Evolutionary conservation across 495 filamentous ascomycete species (phyloP).

Genomic region (Aspergillus indologenus): DNA sequence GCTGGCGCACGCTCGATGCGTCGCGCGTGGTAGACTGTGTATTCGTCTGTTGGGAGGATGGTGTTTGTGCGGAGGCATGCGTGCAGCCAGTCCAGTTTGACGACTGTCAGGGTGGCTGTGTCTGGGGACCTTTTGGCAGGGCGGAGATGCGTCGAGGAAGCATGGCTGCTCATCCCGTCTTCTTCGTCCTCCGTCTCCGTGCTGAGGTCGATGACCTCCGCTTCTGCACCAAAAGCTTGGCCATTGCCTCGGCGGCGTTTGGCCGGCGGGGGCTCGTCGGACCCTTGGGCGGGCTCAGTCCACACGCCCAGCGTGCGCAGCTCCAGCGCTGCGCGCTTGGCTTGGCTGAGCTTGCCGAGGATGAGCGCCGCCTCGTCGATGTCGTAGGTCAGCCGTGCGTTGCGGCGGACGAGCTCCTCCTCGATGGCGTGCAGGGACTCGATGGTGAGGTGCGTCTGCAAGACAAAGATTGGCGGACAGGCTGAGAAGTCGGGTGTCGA

Average conservation of each 20-base stretch:
- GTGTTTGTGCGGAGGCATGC: constrained; percentile 53
- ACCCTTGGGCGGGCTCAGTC: constrained; percentile 49
- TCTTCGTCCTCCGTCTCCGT: constrained; percentile 34
- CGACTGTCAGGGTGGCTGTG: constrained; percentile 43
- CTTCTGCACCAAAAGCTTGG: too few relatives aligned
- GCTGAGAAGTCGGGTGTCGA: constrained; percentile 17
- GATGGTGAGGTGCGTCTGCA: constrained; percentile 63
- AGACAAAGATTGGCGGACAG: constrained; percentile 66
- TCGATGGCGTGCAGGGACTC: constrained; percentile 62
- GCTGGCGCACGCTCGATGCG: constrained; percentile 21
- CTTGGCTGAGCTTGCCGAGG: constrained; percentile 65
- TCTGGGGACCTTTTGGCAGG: background rate
- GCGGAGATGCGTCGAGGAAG: constrained; percentile 10
- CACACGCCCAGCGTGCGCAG: constrained; percentile 61
- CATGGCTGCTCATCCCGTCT: constrained; percentile 16
- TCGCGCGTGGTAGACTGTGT: constrained; percentile 61
- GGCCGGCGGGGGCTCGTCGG: constrained; percentile 13
- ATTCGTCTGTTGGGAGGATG: constrained; percentile 57
- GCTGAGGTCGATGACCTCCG: constrained; percentile 28
- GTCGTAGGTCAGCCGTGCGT: constrained; percentile 66
- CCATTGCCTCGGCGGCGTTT: constrained; percentile 25
- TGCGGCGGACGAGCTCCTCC: constrained; percentile 51
- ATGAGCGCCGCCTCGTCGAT: constrained; percentile 69
- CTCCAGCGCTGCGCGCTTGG: constrained; percentile 72
- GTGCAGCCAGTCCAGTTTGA: constrained; percentile 74